These are phyloP conservation scores for Metschnikowia shivogae DNA, from an alignment of 805 yeast species.

Conservation along the genomic window DNA sequence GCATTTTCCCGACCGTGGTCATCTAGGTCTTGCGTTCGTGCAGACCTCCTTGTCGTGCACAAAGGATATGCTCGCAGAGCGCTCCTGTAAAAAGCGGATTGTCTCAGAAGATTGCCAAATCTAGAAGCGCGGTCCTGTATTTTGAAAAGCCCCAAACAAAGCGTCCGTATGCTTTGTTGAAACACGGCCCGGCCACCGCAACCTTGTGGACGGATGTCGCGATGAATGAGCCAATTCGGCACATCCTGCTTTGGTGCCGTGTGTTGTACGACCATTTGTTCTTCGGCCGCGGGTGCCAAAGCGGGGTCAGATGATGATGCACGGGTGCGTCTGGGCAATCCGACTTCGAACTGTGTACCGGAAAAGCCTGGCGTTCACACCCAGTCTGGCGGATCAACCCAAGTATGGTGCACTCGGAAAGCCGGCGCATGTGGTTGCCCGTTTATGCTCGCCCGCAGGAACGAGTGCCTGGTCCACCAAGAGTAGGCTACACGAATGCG, in stretches of 20 bases:
- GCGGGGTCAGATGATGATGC: constrained; percentile 1
- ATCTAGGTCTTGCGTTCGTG: neutral
- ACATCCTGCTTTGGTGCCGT: too few species aligned
- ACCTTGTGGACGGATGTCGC: too few species aligned
- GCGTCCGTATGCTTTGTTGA: neutral
- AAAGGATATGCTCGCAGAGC: neutral
- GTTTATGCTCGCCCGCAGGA: neutral
- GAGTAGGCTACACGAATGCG: constrained; percentile 1
- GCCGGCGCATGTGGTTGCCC: too few species aligned
- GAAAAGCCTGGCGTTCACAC: neutral
- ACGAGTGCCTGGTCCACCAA: neutral
- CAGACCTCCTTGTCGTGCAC: constrained; percentile 3
- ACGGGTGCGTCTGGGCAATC: neutral
- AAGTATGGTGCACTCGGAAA: too few species aligned
- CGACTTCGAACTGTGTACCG: neutral
- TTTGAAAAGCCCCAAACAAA: neutral
- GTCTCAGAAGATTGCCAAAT: constrained; percentile 5
- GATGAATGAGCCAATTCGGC: too few species aligned
- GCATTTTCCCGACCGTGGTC: neutral
- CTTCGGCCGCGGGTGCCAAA: neutral
- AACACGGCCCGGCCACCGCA: too few species aligned
- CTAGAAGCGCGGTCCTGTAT: constrained; percentile 5
- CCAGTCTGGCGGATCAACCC: too few species aligned
- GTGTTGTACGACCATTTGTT: neutral
- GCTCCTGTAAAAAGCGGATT: neutral